A percentile compares a stretch with the other conserved stretches of the same genome.
These are phyloP conservation scores for Aspergillus chevalieri DNA, from an alignment of 2,329 filamentous ascomycete species.

Conservation along the genomic window DNA sequence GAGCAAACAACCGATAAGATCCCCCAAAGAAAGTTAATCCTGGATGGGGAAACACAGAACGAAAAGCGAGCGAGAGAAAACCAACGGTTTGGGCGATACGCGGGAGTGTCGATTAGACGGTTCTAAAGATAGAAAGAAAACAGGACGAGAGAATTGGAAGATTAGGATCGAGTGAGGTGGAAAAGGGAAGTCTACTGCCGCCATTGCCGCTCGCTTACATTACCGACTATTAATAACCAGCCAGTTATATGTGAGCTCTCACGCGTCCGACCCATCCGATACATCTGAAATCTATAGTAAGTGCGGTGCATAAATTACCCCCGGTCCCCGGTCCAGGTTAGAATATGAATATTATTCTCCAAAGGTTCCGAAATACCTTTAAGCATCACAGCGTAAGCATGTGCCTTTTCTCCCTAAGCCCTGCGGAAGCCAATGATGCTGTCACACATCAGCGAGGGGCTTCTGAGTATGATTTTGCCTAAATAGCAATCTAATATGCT, in stretches of 20 bases:
- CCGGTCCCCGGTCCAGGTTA: too few species aligned
- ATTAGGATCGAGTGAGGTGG: background rate
- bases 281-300: too few species aligned
- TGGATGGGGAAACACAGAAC: background rate
- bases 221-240: background rate
- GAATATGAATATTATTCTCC: too few species aligned
- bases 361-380: too few species aligned
- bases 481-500: too few species aligned
- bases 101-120: slow-evolving; percentile 17
- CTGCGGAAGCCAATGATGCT: too few species aligned
- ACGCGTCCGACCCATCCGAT: background rate
- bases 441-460: too few species aligned
- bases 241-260: background rate
- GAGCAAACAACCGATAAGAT: background rate
- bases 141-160: background rate
- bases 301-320: background rate
- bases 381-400: too few species aligned
- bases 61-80: slow-evolving; percentile 3
- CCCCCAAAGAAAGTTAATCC: background rate
- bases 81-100: slow-evolving; percentile 11
- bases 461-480: too few species aligned
- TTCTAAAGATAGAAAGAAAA: slow-evolving; percentile 27
- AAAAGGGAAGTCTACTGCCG: background rate
- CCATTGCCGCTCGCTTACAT: background rate
- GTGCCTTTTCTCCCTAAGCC: too few species aligned